A percentile compares a stretch with the other conserved stretches of the same genome.
These are phyloP conservation scores for Silene uniflora DNA, from an alignment of 148 eudicot species.

Conservation along the genomic window DNA sequence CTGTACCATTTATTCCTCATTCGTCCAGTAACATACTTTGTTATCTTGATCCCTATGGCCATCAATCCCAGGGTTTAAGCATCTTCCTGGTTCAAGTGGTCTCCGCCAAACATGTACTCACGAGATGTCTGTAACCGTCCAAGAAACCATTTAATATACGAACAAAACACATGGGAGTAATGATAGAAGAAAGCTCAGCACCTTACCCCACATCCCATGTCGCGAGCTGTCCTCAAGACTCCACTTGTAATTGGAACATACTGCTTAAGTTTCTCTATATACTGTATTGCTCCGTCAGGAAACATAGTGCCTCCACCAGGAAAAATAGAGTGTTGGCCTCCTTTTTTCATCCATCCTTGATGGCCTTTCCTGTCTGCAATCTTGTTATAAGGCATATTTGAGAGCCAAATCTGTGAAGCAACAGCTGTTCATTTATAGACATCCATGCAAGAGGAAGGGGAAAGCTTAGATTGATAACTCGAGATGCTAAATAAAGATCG, in stretches of 20 bases:
- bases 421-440: background rate
- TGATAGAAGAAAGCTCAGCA: background rate
- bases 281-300: conserved; percentile 88
- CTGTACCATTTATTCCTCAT: no score
- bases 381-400: conserved; percentile 91
- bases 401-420: conserved; percentile 80
- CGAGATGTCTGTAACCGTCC: no score
- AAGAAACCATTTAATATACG: background rate
- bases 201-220: conserved; percentile 99
- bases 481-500: background rate
- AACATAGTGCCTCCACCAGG: conserved; percentile 99
- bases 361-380: conserved; percentile 98
- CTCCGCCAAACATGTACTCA: no score
- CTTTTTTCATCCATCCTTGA: conserved; percentile 96
- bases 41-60: no score
- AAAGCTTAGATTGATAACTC: background rate
- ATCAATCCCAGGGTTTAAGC: no score
- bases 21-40: no score
- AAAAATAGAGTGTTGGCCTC: conserved; percentile 85
- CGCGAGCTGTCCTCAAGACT: conserved; percentile 89
- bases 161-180: background rate
- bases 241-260: conserved; percentile 90
- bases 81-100: no score
- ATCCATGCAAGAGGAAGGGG: background rate
- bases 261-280: conserved; percentile 90